These are phyloP conservation scores for Talaromyces sp. DNA, from an alignment of 2,329 filamentous ascomycete genomes.

Conservation along the genomic window DNA sequence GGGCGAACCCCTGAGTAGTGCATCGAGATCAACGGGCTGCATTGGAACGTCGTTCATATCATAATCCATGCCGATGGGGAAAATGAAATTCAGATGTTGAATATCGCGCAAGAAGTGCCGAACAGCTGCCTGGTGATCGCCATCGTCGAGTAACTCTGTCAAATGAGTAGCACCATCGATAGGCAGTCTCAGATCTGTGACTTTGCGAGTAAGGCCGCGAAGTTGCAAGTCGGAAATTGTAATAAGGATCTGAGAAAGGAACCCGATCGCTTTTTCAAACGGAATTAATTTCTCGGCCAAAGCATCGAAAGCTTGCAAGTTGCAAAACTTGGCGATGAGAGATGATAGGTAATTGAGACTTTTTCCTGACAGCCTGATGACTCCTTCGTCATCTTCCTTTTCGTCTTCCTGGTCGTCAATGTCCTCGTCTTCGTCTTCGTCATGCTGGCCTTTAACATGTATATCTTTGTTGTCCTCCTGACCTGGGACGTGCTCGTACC, in stretches of 20 bases:
- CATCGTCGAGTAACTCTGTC: neutral
- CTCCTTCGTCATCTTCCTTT: neutral
- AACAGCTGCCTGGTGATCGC: neutral
- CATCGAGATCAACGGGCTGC: neutral
- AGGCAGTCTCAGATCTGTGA: neutral
- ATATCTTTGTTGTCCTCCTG: neutral
- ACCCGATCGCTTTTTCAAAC: neutral
- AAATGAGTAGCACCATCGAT: neutral
- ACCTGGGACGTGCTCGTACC: neutral
- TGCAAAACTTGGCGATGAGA: neutral
- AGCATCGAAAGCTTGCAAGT: neutral
- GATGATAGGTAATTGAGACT: neutral
- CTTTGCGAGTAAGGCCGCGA: neutral
- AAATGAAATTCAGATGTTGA: neutral
- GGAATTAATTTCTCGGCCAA: neutral
- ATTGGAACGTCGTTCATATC: too few species aligned
- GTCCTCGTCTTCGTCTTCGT: neutral
- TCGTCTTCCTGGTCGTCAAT: neutral
- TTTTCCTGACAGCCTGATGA: neutral
- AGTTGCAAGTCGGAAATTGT: neutral
- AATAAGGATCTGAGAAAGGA: neutral
- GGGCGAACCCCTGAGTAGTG: neutral
- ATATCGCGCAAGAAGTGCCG: neutral
- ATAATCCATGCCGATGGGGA: neutral
- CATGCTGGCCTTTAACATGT: too few species aligned